Conservation (phyloP, 2,329 filamentous ascomycete species). For the Sclerotinia subarctica region DNA sequence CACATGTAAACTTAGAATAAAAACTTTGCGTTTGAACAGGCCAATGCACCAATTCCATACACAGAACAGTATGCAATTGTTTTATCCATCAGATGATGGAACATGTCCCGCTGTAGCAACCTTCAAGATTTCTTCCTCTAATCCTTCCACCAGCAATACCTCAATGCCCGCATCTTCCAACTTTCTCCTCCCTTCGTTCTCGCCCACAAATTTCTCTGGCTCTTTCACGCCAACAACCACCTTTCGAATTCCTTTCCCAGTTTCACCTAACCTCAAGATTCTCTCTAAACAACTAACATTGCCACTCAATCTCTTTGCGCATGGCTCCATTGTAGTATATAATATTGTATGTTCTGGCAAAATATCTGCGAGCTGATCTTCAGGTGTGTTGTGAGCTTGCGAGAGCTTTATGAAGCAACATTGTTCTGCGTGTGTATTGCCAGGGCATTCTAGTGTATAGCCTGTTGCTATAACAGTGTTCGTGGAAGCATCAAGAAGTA, state of each 20-base stretch:
- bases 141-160: constrained; percentile 67
- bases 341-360: constrained; percentile 57
- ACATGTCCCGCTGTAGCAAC: constrained; percentile 81
- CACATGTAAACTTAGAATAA: not conserved
- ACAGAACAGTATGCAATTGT: not conserved
- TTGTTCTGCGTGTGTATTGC: constrained; percentile 96
- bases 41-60: not conserved
- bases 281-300: constrained; percentile 76
- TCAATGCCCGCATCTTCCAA: constrained; percentile 70
- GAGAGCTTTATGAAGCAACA: constrained; percentile 78
- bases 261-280: constrained; percentile 56
- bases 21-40: not conserved
- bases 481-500: constrained; percentile 62
- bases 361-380: constrained; percentile 52
- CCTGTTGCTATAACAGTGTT: constrained; percentile 70
- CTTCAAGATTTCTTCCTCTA: constrained; percentile 76
- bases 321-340: constrained; percentile 93
- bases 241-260: constrained; percentile 53
- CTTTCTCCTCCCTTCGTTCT: constrained; percentile 70
- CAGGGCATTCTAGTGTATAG: constrained; percentile 84
- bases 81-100: not conserved
- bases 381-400: constrained; percentile 46
- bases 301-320: constrained; percentile 68
- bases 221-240: constrained; percentile 89
- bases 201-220: constrained; percentile 82